Evolutionary conservation across 805 yeast genomes (phyloP).

Genomic region (Cyberlindnera mrakii): DNA sequence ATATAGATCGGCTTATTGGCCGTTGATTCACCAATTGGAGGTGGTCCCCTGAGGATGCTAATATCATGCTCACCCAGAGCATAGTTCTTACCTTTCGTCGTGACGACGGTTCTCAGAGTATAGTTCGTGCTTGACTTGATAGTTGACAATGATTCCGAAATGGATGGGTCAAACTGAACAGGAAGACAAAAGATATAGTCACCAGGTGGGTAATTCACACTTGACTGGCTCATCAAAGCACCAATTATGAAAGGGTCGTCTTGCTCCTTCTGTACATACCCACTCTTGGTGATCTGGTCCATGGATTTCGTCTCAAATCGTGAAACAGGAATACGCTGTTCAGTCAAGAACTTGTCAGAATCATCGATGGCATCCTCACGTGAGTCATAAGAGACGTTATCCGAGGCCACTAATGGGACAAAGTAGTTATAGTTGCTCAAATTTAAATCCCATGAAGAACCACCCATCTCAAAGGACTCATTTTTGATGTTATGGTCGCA

Average conservation of each 20-base stretch:
- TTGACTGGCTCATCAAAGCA: conserved; percentile 8
- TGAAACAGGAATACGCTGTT: conserved; percentile 10
- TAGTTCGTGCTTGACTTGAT: conserved; percentile 44
- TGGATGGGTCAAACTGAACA: conserved; percentile 48
- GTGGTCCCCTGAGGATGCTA: conserved; percentile 35
- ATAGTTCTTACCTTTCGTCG: conserved; percentile 26
- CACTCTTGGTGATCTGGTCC: conserved; percentile 15
- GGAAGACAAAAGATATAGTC: conserved; percentile 66
- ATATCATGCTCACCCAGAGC: conserved; percentile 28
- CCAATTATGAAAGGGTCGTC: conserved; percentile 15
- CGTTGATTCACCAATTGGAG: conserved; percentile 30
- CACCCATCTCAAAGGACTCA: conserved; percentile 45
- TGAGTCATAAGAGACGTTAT: conserved; percentile 9
- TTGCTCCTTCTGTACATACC: conserved; percentile 7
- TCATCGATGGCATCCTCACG: conserved; percentile 12
- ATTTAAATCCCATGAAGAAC: conserved; percentile 39
- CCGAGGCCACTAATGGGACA: conserved; percentile 19
- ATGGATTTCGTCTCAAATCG: conserved; percentile 6
- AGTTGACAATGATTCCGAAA: conserved; percentile 56
- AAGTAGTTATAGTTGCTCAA: conserved; percentile 39
- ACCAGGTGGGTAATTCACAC: conserved; percentile 45
- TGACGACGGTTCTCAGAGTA: conserved; percentile 29
- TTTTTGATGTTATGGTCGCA: conserved; percentile 36
- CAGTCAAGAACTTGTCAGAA: conserved; percentile 9
- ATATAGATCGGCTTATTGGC: conserved; percentile 71